Evolutionary conservation across 495 filamentous ascomycete genomes (phyloP), one percentile per base, ranked within the genome.

Genomic region (Daldinia caldariorum): DNA sequence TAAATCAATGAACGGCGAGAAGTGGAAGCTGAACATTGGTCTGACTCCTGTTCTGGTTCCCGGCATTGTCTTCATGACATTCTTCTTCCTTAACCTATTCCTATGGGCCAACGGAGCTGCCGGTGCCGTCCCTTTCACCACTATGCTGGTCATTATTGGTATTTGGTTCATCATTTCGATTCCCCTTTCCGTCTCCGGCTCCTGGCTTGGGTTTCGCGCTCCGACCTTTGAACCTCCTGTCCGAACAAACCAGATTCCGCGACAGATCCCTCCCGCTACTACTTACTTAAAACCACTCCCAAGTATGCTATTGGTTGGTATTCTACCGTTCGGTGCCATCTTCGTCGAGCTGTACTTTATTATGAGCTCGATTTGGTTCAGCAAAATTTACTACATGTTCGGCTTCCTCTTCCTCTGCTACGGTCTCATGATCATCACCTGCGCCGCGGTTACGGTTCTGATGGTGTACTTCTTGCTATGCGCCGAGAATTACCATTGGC

Each of bases 371-470:
- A 92, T 99, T 75, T 99, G 95, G 95, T 94, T 93, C 79, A 92
- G 89, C 83, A 94, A 94, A 83, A 92, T 99, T 62, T 99, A 99
- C 84, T 99, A 99, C 84, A 99, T 99, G 95, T 99, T 99, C 72
- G 95, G 95, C 32, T 99, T 99, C 85, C 85, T 99, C 41, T 99
- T 99, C 84, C 82, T 99, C 58, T 97, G 93, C 86, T 99, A 96
- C 79, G 94, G 91, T 14, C 87, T 99, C 69, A 97, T 98, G 93
- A 93, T 98, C 75, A 91, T 97, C 76, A 97, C 95, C 4, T 92
- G 90, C 59, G 94, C 95, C 1, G 91, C 93, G 3, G 94, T 95
- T 37, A 97, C 95, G 2, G 87, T 98, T 18, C 83, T 99, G 4
- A 87, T 97, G 80, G 89, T 97, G 0, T 99, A 99, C 80, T 97